These are phyloP conservation scores for Phytophthora chlamydospora DNA, from an alignment of 352 stramenopile species.

Conservation along the genomic window DNA sequence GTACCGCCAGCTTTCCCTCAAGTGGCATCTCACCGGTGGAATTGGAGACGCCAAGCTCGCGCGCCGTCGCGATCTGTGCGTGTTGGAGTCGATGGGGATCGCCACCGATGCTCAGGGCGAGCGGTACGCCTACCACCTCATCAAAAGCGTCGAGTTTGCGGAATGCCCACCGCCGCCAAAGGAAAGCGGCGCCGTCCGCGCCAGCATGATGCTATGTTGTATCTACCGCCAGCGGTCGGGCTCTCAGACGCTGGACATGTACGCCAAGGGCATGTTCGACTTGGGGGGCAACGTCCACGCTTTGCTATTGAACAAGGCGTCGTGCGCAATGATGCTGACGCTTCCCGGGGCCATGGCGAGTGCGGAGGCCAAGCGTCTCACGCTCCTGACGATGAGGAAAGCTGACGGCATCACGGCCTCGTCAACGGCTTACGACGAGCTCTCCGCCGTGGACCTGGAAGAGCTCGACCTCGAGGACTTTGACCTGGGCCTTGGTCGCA, in stretches of 20 bases:
- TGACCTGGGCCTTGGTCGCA: slow-evolving; percentile 16
- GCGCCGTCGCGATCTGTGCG: slow-evolving; percentile 51
- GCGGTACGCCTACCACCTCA: slow-evolving; percentile 49
- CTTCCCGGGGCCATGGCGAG: slow-evolving; percentile 38
- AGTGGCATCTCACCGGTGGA: slow-evolving; percentile 45
- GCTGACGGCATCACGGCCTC: slow-evolving; percentile 12
- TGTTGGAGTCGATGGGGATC: slow-evolving; percentile 57
- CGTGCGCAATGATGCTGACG: slow-evolving; percentile 44
- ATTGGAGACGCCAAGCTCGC: slow-evolving; percentile 41
- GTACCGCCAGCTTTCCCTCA: slow-evolving; percentile 58
- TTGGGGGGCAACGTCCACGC: slow-evolving; percentile 47
- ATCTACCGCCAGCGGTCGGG: slow-evolving; percentile 55
- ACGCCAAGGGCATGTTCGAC: slow-evolving; percentile 63
- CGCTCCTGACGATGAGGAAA: slow-evolving; percentile 32
- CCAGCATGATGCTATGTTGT: slow-evolving; percentile 61
- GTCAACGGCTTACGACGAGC: slow-evolving; percentile 5
- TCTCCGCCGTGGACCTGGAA: slow-evolving; percentile 25
- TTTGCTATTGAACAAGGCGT: slow-evolving; percentile 51
- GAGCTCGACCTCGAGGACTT: slow-evolving; percentile 15
- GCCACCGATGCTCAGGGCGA: slow-evolving; percentile 40
- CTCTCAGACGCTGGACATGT: slow-evolving; percentile 43
- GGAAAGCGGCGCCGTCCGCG: slow-evolving; percentile 40
- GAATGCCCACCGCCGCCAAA: slow-evolving; percentile 42
- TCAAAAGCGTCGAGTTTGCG: slow-evolving; percentile 56
- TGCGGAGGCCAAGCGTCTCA: slow-evolving; percentile 55